Conservation (phyloP, 306 rosid species). For the Prunus salicina region DNA sequence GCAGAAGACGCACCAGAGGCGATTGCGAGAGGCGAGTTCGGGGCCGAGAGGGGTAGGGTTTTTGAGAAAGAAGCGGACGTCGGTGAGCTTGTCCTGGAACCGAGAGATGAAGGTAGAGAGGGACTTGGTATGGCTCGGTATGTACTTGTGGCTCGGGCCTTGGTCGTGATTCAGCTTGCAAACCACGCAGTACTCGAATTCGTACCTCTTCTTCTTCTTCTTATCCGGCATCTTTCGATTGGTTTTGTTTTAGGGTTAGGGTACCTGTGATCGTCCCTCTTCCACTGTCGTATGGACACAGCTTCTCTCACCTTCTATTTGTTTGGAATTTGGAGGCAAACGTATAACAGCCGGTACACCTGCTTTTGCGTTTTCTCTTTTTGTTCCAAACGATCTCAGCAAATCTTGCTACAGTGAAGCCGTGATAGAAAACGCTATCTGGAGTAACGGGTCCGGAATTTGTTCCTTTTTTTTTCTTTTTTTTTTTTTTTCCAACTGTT, state of each 20-base stretch:
- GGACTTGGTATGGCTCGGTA: conserved; percentile 72
- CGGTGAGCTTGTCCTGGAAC: conserved; percentile 58
- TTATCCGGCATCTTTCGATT: neutral
- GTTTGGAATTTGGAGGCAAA: conserved; percentile 12
- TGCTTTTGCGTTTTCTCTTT: neutral
- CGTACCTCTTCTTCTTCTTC: conserved; percentile 36
- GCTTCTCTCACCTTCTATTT: neutral
- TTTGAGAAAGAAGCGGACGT: conserved; percentile 59
- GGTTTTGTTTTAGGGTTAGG: conserved; percentile 22
- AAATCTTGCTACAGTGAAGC: no score
- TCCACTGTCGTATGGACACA: conserved; percentile 19
- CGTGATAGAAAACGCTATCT: no score
- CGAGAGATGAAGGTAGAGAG: conserved; percentile 73
- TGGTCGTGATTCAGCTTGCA: conserved; percentile 78
- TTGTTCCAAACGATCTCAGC: neutral
- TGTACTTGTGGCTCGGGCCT: conserved; percentile 82
- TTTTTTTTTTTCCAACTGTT: no score
- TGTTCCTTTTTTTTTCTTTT: no score
- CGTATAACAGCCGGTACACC: neutral
- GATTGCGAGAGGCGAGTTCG: conserved; percentile 55
- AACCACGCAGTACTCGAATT: conserved; percentile 73
- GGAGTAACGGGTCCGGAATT: no score
- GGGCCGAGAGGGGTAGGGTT: conserved; percentile 46
- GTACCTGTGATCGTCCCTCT: conserved; percentile 15
- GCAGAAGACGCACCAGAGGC: conserved; percentile 88